Evolutionary conservation across 129 eudicot species (phyloP), one percentile per base, ranked within the genome.

Genomic region (Lactuca saligna): DNA sequence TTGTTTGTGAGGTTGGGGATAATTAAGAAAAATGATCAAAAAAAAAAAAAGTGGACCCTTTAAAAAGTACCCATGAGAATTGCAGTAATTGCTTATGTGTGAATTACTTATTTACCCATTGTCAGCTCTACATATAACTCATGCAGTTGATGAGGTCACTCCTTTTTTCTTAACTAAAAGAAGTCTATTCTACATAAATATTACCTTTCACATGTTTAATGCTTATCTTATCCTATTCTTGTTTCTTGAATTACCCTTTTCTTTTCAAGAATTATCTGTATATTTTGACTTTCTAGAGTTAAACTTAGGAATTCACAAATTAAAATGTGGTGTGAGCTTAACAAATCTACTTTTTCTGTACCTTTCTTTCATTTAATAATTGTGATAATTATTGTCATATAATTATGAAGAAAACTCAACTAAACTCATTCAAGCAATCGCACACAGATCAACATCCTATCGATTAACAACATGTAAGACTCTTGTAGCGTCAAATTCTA

Each of bases 401-500:
- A 15, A 46, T 60, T 25, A 34, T 83, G 87, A 86, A 93, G 98
- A 93, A 70, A 93, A 83, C 75, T 93, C 98, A 35, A 82, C 95
- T 20, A 93, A 93, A 69, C 85, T 93, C 37, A 85, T 93, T 57
- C 95, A 87, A 71, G 85, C 96, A 16, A 85, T 93, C 33, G 54
- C 97, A 7, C 69, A 84, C 80, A 82, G 88, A 16, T 82, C 95
- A 59, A 78, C 88, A 69, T 82, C 96, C 16, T 88, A 86, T 58
- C 85, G 90, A 11, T 93, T 97, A 15, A 75, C 89, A 10, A 79
- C 98, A 2, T 89, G 90, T 56, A 93, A 89, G 73, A 93, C 97
- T 68, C 86, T 93, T 50, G 96, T 82, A 33, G 92, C 95, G 25
- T 93, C 98, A 17, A 82, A 82, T 79, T 93, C 98, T 10, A 92